Evolutionary conservation across 2,329 filamentous ascomycete genomes (phyloP).

Genomic region (Hansfordia pulvinata): DNA sequence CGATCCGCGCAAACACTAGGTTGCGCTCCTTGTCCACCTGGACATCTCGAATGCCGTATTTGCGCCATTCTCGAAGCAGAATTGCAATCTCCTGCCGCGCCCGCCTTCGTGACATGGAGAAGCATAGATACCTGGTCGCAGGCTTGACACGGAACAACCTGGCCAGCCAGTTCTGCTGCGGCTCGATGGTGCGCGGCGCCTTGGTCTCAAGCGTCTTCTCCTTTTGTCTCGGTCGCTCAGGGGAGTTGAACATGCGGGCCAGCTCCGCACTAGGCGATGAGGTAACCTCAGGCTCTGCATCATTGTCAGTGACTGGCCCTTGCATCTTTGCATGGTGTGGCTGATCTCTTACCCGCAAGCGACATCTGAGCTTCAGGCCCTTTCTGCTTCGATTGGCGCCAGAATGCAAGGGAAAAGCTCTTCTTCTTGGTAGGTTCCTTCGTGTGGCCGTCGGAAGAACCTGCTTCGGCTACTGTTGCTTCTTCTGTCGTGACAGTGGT

Average conservation of each 20-base stretch:
- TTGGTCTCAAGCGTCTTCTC: conserved; percentile 11
- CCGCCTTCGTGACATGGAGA: conserved; percentile 56
- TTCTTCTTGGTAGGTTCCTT: conserved; percentile 27
- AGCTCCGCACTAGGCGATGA: conserved; percentile 13
- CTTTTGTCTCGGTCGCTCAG: conserved; percentile 5
- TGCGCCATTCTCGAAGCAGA: conserved; percentile 66
- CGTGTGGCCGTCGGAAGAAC: too few species aligned
- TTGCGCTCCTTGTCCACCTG: conserved; percentile 67
- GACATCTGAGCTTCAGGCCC: conserved; percentile 24
- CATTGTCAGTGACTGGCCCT: conserved; percentile 7
- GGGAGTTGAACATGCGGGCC: conserved; percentile 8
- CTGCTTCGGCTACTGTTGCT: too few species aligned
- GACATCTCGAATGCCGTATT: conserved; percentile 69
- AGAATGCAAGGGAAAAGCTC: conserved; percentile 38
- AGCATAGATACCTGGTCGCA: conserved; percentile 59
- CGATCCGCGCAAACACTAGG: conserved; percentile 67
- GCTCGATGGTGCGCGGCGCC: conserved; percentile 39
- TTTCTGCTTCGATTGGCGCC: conserved; percentile 32
- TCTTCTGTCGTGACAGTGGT: too few species aligned
- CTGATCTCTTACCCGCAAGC: conserved; percentile 24
- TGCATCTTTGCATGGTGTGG: too few species aligned
- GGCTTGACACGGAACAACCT: conserved; percentile 85
- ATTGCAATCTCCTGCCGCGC: conserved; percentile 66
- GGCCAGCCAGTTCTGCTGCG: conserved; percentile 75
- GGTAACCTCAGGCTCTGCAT: conserved; percentile 17